Evolutionary conservation across 164 flowering plant genomes (phyloP), one percentile per base, ranked within the genome.

Genomic region (Hamamelis virginiana): DNA sequence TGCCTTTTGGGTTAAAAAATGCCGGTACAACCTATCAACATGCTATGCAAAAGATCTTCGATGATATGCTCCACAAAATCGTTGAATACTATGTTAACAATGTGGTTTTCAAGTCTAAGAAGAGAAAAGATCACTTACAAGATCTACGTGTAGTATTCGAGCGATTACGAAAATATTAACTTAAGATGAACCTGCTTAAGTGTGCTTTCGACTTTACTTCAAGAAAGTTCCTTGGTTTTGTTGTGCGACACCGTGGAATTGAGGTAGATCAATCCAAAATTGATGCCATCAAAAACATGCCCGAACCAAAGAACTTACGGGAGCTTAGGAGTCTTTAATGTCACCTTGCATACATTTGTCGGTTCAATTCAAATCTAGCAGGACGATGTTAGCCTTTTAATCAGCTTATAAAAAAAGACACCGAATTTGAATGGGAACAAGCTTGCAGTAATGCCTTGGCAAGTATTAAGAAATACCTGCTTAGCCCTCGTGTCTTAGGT

Each of bases 251-350:
- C 23, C 25, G 63, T 5, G 68, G 55, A 5, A 71, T 71, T 57
- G 69, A 71, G 19, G 58, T 71, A 2, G 74, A 71, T n/a, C 68
- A 63, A 41, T 53, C 62, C 27, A 70, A 71, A n/a, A 57, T 71
- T 9, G 50, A 41, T 0, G 52, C 55, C 5, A 69, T 69, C 1
- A 19, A 23, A 33, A 43, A 69, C 0, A 63, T 63, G 51, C 67
- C n/a, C 1, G 15, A 25, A 8, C 73, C 73, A 0, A 18, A 10
- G 22, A 55, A 70, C 26, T 44, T 70, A 6, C 44, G 44, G 2
- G 55, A 64, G 0, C 26, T 70, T 3, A 21, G 46, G 9, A 41
- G 67, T 18, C n/a, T 70, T 0, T 62, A 70, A 70, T 67, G 73
- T 3, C 43, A 28, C 3, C 18, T 70, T 3, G 53, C 67, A 1